Evolutionary conservation across 306 rosid genomes (phyloP), one percentile per base, ranked within the genome.

Genomic region (Mucuna pruriens): DNA sequence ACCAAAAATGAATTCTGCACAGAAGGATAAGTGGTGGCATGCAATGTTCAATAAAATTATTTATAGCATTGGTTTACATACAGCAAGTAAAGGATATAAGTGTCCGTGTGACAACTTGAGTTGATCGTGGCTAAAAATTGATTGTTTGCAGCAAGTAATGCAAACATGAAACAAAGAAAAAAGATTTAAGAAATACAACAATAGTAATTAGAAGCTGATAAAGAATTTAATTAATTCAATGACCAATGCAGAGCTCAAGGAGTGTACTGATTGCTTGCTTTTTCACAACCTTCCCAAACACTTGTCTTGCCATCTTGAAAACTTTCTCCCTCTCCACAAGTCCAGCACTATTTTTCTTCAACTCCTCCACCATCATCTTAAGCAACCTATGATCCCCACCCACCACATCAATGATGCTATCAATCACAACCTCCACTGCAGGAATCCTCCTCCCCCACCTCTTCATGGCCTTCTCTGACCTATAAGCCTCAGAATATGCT

Each of bases 361-460:
- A 5, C 57, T 85, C 87, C 38, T 86, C 95, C 80, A 84, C 62
- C 71, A 82, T 5, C 16, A 89, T 78, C 88, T 81, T 93, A 48
- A 89, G 84, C 22, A 91, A 58, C 82, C 99, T 90, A 68, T 91
- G 96, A 54, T 95, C 94, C 9, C 98, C 87, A 40, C 99, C 98
- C 33, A 88, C 87, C 2, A 84, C 91, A 13, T 90, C 95, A 3
- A 26, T 83, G 16, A 95, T 51, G 42, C 96, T 90, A 36, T 91
- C 89, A 66, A 85, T 87, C 81, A 81, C 93, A 0, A 55, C 75
- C 9, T 88, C 91, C 66, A 62, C 15, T 0, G 87, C 83, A 0
- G 91, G 97, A 81, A 92, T 88, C 62, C 88, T 64, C 62, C 94
- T 85, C n/a, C 94, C 93, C 98, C 97, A 92, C 64, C 88, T 89